Percentiles rank a stretch among this genome's conserved stretches.
Conservation (phyloP, 192 early-diverging fungal species). For the Dissophora ornata region DNA sequence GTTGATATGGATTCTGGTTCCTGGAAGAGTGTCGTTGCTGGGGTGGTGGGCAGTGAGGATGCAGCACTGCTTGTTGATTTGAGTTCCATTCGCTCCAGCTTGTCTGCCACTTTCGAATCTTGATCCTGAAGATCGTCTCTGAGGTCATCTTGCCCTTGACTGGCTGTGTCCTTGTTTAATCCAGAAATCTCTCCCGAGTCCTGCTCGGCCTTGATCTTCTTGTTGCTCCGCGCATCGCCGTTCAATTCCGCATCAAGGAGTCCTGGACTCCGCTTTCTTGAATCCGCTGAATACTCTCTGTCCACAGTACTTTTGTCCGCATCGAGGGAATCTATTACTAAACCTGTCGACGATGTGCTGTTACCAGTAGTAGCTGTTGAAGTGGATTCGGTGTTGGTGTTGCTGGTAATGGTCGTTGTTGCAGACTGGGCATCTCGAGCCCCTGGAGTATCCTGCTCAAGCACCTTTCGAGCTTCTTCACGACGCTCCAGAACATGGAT, state of each 20-base stretch:
- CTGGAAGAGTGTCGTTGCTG: not conserved
- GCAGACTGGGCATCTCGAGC: no score
- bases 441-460: constrained; percentile 3
- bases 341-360: no score
- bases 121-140: constrained; percentile 5
- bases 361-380: not conserved
- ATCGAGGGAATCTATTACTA: not conserved
- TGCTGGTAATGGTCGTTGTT: no score
- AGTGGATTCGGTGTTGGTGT: not conserved
- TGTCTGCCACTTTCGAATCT: constrained; percentile 22
- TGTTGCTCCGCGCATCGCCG: constrained; percentile 9
- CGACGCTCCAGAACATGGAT: constrained; percentile 43
- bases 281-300: not conserved
- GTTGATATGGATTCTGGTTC: constrained; percentile 1
- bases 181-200: constrained; percentile 14
- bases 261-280: constrained; percentile 41
- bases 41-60: constrained; percentile 13
- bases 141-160: constrained; percentile 35
- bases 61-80: constrained; percentile 5
- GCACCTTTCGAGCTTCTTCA: constrained; percentile 11
- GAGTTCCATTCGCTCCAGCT: constrained; percentile 32
- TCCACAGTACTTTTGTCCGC: not conserved
- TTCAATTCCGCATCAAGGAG: not conserved
- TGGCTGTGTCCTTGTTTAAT: no score
- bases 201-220: constrained; percentile 42